These are phyloP conservation scores for Sporisorium sorghi DNA, from an alignment of 1,284 basidiomycete species.

Conservation along the genomic window DNA sequence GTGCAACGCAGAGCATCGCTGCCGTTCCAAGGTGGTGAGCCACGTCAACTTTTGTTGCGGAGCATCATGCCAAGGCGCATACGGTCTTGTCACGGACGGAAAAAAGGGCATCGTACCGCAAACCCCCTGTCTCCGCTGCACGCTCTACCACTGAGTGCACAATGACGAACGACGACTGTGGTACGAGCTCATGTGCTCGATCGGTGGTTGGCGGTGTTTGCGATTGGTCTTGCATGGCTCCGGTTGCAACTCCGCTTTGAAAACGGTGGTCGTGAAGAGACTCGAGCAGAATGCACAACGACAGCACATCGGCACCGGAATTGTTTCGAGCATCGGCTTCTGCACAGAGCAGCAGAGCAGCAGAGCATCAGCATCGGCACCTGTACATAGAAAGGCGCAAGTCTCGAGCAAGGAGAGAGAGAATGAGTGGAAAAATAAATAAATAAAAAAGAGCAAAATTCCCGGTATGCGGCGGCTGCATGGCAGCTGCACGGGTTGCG, in stretches of 20 bases:
- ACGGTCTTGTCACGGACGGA: background rate
- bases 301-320: too few species aligned
- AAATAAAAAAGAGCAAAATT: background rate
- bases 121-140: background rate
- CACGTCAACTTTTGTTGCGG: too few species aligned
- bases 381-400: too few species aligned
- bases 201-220: background rate
- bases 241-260: background rate
- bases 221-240: background rate
- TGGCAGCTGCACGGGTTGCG: conserved; percentile 13
- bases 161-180: background rate
- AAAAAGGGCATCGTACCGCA: too few species aligned
- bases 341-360: too few species aligned
- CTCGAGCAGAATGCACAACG: background rate
- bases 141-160: background rate
- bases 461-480: conserved; percentile 8
- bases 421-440: background rate
- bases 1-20: too few species aligned
- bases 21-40: too few species aligned
- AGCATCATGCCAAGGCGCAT: too few species aligned
- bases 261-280: too few species aligned
- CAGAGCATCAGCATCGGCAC: too few species aligned
- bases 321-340: too few species aligned
- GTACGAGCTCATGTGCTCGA: background rate
- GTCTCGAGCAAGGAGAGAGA: too few species aligned